Conservation (phyloP, 371 early-diverging fungal species). For the Chytridium lagenaria region DNA sequence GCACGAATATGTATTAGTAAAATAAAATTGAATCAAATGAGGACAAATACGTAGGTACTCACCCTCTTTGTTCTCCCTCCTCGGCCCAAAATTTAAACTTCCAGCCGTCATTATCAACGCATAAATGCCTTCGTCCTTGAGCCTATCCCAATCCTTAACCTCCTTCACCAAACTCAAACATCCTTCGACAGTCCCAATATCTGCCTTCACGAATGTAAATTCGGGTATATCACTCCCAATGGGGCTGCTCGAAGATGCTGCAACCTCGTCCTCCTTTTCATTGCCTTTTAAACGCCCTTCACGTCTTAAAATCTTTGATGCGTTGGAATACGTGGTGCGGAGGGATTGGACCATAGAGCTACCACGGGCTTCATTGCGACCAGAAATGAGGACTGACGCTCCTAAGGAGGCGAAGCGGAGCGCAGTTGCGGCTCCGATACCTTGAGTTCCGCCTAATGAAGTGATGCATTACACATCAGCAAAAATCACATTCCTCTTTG, state of each 20-base stretch:
- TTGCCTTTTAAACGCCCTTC: not conserved
- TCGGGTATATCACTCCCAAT: not conserved
- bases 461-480: not conserved
- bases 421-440: slow-evolving; percentile 40
- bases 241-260: not conserved
- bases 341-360: slow-evolving; percentile 9
- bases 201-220: slow-evolving; percentile 24
- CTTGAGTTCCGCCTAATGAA: slow-evolving; percentile 38
- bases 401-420: slow-evolving; percentile 16
- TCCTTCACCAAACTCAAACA: slow-evolving; percentile 20
- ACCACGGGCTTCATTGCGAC: slow-evolving; percentile 24
- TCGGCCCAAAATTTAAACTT: slow-evolving; percentile 34
- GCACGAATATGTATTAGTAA: not conserved
- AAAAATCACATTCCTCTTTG: not conserved
- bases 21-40: not conserved
- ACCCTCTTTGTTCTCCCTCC: slow-evolving; percentile 37
- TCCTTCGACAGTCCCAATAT: slow-evolving; percentile 29
- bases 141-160: slow-evolving; percentile 12
- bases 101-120: slow-evolving; percentile 44
- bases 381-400: slow-evolving; percentile 22
- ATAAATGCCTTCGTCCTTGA: slow-evolving; percentile 13
- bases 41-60: not conserved
- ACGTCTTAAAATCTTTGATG: not conserved
- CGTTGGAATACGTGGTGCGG: slow-evolving; percentile 7
- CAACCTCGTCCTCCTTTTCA: not conserved